Conservation (phyloP, 306 rosid species). For the Trifolium subterraneum region DNA sequence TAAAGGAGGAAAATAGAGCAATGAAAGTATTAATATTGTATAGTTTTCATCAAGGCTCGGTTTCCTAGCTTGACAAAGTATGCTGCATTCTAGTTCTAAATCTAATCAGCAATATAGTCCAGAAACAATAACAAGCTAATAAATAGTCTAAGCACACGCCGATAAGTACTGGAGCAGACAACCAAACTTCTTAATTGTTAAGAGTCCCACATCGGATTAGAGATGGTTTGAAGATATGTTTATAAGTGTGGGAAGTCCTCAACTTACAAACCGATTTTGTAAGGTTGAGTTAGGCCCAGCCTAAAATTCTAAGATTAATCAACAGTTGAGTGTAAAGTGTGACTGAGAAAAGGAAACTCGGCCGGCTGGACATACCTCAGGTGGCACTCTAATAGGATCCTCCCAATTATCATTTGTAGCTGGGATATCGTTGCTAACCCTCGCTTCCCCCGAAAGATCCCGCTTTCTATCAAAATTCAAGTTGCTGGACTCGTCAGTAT, state of each 20-base stretch:
- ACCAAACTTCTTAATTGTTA: conserved; percentile 36
- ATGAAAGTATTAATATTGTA: conserved; percentile 20
- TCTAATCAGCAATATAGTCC: too few relatives aligned
- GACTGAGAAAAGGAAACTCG: conserved; percentile 40
- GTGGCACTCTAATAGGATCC: conserved; percentile 89
- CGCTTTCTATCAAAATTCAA: conserved; percentile 56
- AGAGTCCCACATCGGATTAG: too few relatives aligned
- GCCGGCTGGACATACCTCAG: conserved; percentile 70
- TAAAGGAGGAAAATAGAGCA: conserved; percentile 29
- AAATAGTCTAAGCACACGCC: conserved; percentile 23
- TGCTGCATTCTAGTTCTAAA: conserved; percentile 19
- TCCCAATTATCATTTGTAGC: conserved; percentile 47
- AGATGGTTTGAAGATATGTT: too few relatives aligned
- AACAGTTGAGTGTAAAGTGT: conserved; percentile 30
- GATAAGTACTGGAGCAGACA: conserved; percentile 28
- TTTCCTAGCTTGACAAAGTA: conserved; percentile 23
- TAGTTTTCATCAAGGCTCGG: conserved; percentile 36
- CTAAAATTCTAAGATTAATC: neutral
- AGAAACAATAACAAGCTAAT: conserved; percentile 32
- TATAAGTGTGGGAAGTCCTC: too few relatives aligned
- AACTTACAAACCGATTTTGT: too few relatives aligned
- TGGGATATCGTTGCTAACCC: conserved; percentile 53
- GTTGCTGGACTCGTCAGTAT: conserved; percentile 46
- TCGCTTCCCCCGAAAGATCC: conserved; percentile 51
- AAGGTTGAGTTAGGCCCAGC: too few relatives aligned